These are phyloP conservation scores for Cinnamomum chago DNA, from an alignment of 164 flowering plant species.

Conservation along the genomic window DNA sequence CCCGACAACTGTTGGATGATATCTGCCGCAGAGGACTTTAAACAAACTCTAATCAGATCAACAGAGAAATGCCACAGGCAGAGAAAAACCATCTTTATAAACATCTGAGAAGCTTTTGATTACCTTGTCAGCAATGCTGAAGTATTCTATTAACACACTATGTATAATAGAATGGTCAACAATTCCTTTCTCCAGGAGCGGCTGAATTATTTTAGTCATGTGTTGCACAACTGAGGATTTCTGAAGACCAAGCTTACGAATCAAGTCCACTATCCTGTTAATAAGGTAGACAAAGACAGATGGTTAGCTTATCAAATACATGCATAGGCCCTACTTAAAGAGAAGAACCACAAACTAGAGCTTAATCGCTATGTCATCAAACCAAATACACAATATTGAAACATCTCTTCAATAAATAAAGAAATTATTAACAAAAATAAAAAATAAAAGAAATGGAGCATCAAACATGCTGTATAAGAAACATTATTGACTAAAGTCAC, in stretches of 20 bases:
- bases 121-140: conserved; percentile 85
- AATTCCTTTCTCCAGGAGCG: conserved; percentile 89
- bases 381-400: not conserved
- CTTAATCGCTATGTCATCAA: not conserved
- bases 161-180: conserved; percentile 93
- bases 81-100: not conserved
- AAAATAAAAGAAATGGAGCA: not conserved
- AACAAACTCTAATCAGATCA: conserved; percentile 29
- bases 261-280: conserved; percentile 73
- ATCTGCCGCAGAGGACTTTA: conserved; percentile 72
- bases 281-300: not conserved
- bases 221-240: conserved; percentile 65
- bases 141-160: conserved; percentile 60
- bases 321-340: not conserved
- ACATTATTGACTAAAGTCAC: not conserved
- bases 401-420: not conserved
- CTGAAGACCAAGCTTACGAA: conserved; percentile 69
- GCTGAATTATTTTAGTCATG: conserved; percentile 73
- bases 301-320: not conserved
- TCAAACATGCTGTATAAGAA: not conserved
- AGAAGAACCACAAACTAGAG: not conserved
- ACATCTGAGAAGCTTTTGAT: not conserved
- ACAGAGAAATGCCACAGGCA: not conserved
- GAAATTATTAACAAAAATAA: no score
- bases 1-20: conserved; percentile 73